Evolutionary conservation across 2,329 filamentous ascomycete genomes (phyloP), one percentile per base, ranked within the genome.

Genomic region (Penicillium brevicompactum): DNA sequence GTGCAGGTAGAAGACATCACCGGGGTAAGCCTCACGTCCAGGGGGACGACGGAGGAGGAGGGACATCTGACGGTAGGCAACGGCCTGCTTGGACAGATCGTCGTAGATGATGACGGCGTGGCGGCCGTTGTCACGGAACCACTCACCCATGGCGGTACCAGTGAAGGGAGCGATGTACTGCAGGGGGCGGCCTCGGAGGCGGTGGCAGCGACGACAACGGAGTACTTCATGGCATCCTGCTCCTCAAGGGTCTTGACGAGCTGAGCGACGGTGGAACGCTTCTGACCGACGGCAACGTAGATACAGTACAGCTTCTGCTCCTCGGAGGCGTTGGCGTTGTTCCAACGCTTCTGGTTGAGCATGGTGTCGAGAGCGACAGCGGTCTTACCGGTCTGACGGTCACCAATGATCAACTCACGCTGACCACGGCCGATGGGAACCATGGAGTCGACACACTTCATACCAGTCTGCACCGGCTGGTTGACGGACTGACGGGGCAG

Each of bases 401-500:
- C 94, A 85, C 94, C 94, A 81, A 99, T 99, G 80, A 99, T 97
- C 87, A 99, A 84, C 85, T 99, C 94, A 93, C 94, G 94, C 87
- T 99, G 94, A 76, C 94, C 94, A 93, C 94, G 94, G 78, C 94
- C 94, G 73, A 99, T 97, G 73, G 94, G 94, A 71, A 99, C 94
- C 94, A 99, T 97, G 82, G 94, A 92, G 78, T 99, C 94, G 83
- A 99, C 86, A 71, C 91, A 96, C 87, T 99, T 99, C 72, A 97
- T 88, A 85, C 94, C 94, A 78, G 94, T 99, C 88, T 99, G 94
- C 68, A 99, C 93, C 69, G 94, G 93, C 86, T 99, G 86, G 84
- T 92, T 92, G 88, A 99, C 94, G 78, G 94, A 99, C 73, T 84
- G 88, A 80, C 94, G 92, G 76, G 94, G 94, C 73, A 99, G 85